phyloP scores from a whole-genome alignment of 139 green algal genomes.

The Raphidocelis subcapitata region DNA sequence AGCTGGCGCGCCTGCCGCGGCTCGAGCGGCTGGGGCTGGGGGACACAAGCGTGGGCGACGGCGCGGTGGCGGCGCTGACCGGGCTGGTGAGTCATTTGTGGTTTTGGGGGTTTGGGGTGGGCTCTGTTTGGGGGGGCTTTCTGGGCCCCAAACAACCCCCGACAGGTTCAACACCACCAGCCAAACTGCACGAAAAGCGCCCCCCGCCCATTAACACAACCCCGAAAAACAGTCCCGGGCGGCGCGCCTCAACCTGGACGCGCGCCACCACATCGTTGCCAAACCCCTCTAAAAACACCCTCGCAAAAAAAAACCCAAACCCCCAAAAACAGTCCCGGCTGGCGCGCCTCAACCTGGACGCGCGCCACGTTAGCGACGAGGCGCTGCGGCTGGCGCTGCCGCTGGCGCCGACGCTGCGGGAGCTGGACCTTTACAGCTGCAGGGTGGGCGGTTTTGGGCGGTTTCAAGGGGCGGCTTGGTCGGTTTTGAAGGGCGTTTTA shows the following conservation, averaged over 20 bases:
- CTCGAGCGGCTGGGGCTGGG: constrained; percentile 14
- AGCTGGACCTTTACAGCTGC: constrained; percentile 17
- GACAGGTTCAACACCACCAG: background rate
- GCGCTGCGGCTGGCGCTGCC: constrained; percentile 8
- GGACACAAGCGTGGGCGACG: constrained; percentile 9
- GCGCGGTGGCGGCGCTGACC: background rate
- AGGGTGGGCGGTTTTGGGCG: background rate
- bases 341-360: constrained; percentile 19
- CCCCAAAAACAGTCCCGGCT: constrained; percentile 9
- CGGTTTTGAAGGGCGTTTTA: too few species aligned
- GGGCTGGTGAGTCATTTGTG: constrained; percentile 1
- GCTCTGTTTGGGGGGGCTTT: too few species aligned
- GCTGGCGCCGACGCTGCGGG: background rate
- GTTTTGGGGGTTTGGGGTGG: too few species aligned
- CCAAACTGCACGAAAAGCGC: background rate
- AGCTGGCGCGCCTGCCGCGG: background rate
- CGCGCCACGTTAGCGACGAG: background rate
- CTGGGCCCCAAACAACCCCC: too few species aligned
- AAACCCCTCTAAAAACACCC: background rate
- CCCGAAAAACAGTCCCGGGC: constrained; percentile 5
- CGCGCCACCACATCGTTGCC: background rate
- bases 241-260: constrained; percentile 4
- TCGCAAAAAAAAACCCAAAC: background rate
- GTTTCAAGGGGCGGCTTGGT: background rate
- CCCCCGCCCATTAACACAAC: background rate